Evolutionary conservation across 148 eudicot genomes (phyloP).

Genomic region (Diospyros lotus): DNA sequence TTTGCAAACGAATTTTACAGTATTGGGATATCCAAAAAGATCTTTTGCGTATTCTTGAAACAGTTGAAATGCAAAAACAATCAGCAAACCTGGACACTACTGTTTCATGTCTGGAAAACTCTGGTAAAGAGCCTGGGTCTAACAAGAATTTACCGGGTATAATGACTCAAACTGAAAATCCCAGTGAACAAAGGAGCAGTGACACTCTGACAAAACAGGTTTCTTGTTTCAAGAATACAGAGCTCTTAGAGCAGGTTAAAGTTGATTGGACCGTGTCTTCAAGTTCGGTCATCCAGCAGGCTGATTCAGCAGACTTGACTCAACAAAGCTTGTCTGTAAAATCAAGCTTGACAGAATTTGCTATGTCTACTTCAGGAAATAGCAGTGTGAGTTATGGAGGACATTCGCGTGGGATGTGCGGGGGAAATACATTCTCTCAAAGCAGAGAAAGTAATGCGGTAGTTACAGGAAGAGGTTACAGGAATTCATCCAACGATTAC

Average conservation of each 20-base stretch:
- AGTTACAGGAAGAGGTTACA: slow-evolving; percentile 22
- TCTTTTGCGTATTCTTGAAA: slow-evolving; percentile 24
- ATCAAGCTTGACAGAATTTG: slow-evolving; percentile 22
- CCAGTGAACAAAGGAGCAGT: slow-evolving; percentile 11
- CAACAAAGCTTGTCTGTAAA: slow-evolving; percentile 27
- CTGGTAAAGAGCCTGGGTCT: neutral
- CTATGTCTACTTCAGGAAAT: slow-evolving; percentile 24
- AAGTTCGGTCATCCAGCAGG: slow-evolving; percentile 21
- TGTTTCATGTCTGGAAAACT: slow-evolving; percentile 22
- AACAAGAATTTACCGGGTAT: slow-evolving; percentile 13
- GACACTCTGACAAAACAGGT: slow-evolving; percentile 15
- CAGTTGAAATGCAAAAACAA: slow-evolving; percentile 21
- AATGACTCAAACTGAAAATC: slow-evolving; percentile 19
- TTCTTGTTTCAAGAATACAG: slow-evolving; percentile 6
- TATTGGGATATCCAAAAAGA: slow-evolving; percentile 46
- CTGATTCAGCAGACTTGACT: slow-evolving; percentile 26
- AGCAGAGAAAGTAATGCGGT: slow-evolving; percentile 24
- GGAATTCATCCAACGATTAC: slow-evolving; percentile 29
- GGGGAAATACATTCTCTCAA: slow-evolving; percentile 17
- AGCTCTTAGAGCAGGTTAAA: slow-evolving; percentile 15
- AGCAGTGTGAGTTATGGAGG: slow-evolving; percentile 19
- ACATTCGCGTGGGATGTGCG: slow-evolving; percentile 20
- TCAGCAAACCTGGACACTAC: slow-evolving; percentile 11
- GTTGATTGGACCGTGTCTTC: slow-evolving; percentile 13
- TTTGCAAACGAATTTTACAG: neutral